These are phyloP conservation scores for Solanum lycopersicoides DNA, from an alignment of 257 asterid species.

Conservation along the genomic window DNA sequence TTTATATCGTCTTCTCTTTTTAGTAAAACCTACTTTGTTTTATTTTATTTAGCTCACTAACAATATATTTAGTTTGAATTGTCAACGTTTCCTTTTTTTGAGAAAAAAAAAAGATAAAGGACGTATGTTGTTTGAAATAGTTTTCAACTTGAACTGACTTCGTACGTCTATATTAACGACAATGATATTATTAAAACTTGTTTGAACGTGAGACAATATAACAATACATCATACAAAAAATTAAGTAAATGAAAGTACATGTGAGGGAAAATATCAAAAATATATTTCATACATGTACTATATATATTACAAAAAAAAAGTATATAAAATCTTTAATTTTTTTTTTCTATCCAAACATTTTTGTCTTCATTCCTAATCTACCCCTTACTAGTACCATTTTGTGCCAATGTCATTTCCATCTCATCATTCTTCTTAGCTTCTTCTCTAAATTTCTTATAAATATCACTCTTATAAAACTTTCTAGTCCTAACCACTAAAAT, in stretches of 20 bases:
- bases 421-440: constrained; percentile 19
- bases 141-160: not conserved
- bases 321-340: not conserved
- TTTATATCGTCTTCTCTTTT: no score
- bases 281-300: not conserved
- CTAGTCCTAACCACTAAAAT: constrained; percentile 52
- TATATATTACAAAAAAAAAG: not conserved
- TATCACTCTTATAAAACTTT: constrained; percentile 67
- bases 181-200: no score
- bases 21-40: no score
- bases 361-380: not conserved
- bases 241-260: not conserved
- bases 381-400: not conserved
- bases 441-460: constrained; percentile 51
- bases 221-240: not conserved
- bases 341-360: not conserved
- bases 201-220: no score
- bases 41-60: not conserved
- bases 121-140: not conserved
- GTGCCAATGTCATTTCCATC: constrained; percentile 12
- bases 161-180: no score
- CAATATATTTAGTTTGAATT: not conserved
- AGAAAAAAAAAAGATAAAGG: not conserved
- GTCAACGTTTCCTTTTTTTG: not conserved
- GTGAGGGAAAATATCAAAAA: not conserved